Conservation (phyloP, 306 rosid genomes). For the Geum urbanum region DNA sequence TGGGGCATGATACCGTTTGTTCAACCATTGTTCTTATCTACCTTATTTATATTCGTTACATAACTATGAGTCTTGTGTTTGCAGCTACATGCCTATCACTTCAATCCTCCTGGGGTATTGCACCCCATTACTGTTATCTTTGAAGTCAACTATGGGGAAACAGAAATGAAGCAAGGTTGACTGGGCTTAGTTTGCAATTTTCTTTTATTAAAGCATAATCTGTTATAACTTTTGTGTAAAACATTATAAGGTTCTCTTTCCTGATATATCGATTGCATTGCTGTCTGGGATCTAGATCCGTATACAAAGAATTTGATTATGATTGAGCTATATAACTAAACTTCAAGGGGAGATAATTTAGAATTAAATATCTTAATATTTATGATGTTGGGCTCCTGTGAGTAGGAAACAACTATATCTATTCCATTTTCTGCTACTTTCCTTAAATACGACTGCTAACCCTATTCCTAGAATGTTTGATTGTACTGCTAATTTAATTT, state of each 20-base stretch:
- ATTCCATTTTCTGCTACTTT: not conserved
- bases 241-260: not conserved
- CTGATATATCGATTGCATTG: not conserved
- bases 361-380: too few species aligned
- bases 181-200: conserved; percentile 19
- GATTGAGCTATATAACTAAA: not conserved
- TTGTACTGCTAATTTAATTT: not conserved
- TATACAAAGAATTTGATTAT: not conserved
- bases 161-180: conserved; percentile 93
- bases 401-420: not conserved
- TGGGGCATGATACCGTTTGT: not conserved
- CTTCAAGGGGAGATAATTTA: not conserved
- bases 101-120: conserved; percentile 73
- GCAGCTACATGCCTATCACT: conserved; percentile 78
- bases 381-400: not conserved
- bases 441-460: not conserved
- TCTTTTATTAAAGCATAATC: not conserved
- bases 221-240: not conserved
- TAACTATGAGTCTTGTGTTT: conserved; percentile 28
- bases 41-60: conserved; percentile 3
- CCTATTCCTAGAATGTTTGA: not conserved
- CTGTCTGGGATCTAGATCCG: not conserved
- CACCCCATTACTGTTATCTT: conserved; percentile 75
- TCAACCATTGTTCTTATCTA: not conserved
- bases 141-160: conserved; percentile 88